A percentile compares a stretch with the other conserved stretches of the same genome.
Evolutionary conservation across 2,329 filamentous ascomycete genomes (phyloP).

Genomic region (Lithohypha guttulata): DNA sequence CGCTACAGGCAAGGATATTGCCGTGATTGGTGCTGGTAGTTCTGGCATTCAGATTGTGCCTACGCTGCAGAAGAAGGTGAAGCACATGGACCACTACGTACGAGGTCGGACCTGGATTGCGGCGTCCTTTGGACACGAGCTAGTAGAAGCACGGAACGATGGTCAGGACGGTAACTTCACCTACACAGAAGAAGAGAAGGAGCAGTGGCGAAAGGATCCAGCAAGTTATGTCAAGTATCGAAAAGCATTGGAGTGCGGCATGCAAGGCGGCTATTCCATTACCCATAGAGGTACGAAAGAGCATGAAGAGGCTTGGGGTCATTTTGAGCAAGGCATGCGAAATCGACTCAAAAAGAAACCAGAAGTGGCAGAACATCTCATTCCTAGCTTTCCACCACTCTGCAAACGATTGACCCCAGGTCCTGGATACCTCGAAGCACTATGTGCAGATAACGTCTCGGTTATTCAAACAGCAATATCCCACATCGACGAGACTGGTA

Average conservation of each 20-base stretch:
- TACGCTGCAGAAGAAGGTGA: constrained; percentile 18
- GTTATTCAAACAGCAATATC: constrained; percentile 13
- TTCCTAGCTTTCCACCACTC: constrained; percentile 32
- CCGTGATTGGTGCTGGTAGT: constrained; percentile 54
- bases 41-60: constrained; percentile 44
- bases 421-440: constrained; percentile 29
- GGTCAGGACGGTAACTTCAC: constrained; percentile 23
- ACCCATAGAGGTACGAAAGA: constrained; percentile 18
- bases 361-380: constrained; percentile 27
- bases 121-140: constrained; percentile 19
- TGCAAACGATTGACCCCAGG: constrained; percentile 38
- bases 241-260: constrained; percentile 25
- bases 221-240: constrained; percentile 25
- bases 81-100: constrained; percentile 24
- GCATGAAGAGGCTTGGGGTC: constrained; percentile 12
- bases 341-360: constrained; percentile 24
- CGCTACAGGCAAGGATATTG: constrained; percentile 40
- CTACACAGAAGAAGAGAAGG: constrained; percentile 23
- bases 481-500: constrained; percentile 15
- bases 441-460: constrained; percentile 21
- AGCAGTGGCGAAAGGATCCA: constrained; percentile 16
- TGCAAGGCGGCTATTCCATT: constrained; percentile 22
- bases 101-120: constrained; percentile 25
- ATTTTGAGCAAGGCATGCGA: constrained; percentile 18
- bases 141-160: constrained; percentile 17